These are phyloP conservation scores for Yamadazyma sp. DNA, from an alignment of 805 yeast genomes.

Conservation along the genomic window DNA sequence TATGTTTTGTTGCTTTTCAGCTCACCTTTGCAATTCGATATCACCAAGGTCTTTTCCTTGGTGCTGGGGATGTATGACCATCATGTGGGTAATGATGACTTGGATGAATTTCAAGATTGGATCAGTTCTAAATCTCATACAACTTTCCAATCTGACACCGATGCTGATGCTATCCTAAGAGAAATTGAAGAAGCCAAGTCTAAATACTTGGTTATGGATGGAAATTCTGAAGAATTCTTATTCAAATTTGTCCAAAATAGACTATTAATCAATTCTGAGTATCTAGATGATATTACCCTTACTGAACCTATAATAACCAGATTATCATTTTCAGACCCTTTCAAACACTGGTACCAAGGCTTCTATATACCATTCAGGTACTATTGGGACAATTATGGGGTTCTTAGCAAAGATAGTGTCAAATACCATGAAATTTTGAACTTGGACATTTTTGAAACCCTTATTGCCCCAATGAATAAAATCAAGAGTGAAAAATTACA, in stretches of 20 bases:
- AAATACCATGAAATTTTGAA: slow-evolving; percentile 17
- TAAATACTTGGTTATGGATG: background rate
- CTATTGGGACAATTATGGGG: slow-evolving; percentile 26
- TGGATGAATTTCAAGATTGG: too few species aligned
- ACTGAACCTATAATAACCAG: slow-evolving; percentile 15
- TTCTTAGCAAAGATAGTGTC: slow-evolving; percentile 5
- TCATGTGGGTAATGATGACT: too few species aligned
- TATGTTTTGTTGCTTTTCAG: background rate
- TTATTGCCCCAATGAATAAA: slow-evolving; percentile 19
- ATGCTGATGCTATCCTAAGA: too few species aligned
- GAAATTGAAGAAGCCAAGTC: too few species aligned
- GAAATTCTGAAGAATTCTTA: slow-evolving; percentile 1
- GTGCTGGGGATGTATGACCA: background rate
- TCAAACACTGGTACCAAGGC: slow-evolving; percentile 26
- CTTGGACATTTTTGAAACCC: slow-evolving; percentile 8
- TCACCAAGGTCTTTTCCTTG: too few species aligned
- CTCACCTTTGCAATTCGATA: too few species aligned
- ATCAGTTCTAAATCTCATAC: too few species aligned
- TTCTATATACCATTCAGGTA: slow-evolving; percentile 25
- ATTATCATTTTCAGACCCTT: slow-evolving; percentile 14
- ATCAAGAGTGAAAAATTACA: slow-evolving; percentile 14
- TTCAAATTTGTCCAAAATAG: slow-evolving; percentile 20
- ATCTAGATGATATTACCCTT: slow-evolving; percentile 16
- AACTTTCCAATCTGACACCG: too few species aligned
- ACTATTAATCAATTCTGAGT: slow-evolving; percentile 17